Evolutionary conservation across 148 eudicot species (phyloP).

Genomic region (Chenopodium formosanum): DNA sequence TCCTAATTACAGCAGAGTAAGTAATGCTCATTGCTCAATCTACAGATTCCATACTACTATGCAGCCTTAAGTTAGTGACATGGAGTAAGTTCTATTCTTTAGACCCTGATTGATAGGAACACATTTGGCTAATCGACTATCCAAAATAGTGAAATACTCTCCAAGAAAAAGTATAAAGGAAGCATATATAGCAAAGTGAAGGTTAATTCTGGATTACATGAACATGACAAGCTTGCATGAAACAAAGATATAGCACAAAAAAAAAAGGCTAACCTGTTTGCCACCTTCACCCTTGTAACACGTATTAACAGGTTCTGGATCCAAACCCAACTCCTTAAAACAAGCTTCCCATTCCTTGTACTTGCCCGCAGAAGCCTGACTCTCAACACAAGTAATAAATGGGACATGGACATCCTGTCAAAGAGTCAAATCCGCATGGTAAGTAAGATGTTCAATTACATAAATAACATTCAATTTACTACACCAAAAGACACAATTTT

Average conservation of each 20-base stretch:
- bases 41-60: too few species aligned
- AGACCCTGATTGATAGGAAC: not conserved
- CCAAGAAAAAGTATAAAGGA: too few species aligned
- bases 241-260: not conserved
- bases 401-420: slow-evolving; percentile 65
- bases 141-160: not conserved
- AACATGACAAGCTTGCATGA: not conserved
- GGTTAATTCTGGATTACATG: not conserved
- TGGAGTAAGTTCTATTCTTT: not conserved
- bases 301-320: slow-evolving; percentile 40
- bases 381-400: slow-evolving; percentile 66
- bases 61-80: not conserved
- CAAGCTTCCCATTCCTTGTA: slow-evolving; percentile 60
- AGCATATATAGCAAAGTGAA: not conserved
- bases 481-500: not conserved
- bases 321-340: slow-evolving; percentile 48
- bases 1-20: not conserved
- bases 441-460: not conserved
- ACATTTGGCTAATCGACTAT: not conserved
- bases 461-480: not conserved
- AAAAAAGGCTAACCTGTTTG: slow-evolving; percentile 39
- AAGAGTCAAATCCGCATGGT: not conserved
- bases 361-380: slow-evolving; percentile 34
- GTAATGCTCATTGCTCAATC: not conserved
- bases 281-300: slow-evolving; percentile 51